Conservation (phyloP, 2,329 filamentous ascomycete species). For the Fonsecaea nubica region DNA sequence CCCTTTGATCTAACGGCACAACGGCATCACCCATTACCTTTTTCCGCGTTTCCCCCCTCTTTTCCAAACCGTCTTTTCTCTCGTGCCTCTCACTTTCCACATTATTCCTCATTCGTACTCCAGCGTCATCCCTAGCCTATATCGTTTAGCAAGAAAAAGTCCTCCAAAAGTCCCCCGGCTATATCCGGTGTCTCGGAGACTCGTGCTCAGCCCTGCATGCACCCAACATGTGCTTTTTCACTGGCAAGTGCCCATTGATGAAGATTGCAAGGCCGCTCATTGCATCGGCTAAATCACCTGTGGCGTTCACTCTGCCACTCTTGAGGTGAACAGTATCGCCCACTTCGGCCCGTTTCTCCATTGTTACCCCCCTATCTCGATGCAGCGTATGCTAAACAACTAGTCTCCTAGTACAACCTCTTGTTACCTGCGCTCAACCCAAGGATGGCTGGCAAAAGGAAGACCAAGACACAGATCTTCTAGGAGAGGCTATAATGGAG, state of each 20-base stretch:
- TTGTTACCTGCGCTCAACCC: no score
- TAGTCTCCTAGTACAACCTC: no score
- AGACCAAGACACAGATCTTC: no score
- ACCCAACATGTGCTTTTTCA: background rate
- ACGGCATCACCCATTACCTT: no score
- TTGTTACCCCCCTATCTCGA: no score
- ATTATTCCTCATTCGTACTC: background rate
- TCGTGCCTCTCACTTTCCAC: background rate
- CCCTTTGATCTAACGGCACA: conserved; percentile 13
- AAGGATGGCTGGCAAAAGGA: no score
- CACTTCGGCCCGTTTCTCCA: no score
- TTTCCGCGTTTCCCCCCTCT: no score
- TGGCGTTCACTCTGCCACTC: background rate
- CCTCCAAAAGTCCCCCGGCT: conserved; percentile 19
- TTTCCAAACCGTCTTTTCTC: background rate
- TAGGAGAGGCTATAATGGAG: background rate
- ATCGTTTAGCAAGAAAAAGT: conserved; percentile 5
- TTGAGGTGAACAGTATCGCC: conserved; percentile 14
- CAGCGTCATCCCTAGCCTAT: background rate
- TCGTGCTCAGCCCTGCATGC: conserved; percentile 16
- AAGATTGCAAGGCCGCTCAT: background rate
- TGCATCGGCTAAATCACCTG: background rate
- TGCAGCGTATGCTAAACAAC: no score
- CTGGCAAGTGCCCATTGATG: background rate
- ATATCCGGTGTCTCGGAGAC: background rate